Conservation (phyloP, 2,329 filamentous ascomycete species). For the Rhynchosporium secalis region DNA sequence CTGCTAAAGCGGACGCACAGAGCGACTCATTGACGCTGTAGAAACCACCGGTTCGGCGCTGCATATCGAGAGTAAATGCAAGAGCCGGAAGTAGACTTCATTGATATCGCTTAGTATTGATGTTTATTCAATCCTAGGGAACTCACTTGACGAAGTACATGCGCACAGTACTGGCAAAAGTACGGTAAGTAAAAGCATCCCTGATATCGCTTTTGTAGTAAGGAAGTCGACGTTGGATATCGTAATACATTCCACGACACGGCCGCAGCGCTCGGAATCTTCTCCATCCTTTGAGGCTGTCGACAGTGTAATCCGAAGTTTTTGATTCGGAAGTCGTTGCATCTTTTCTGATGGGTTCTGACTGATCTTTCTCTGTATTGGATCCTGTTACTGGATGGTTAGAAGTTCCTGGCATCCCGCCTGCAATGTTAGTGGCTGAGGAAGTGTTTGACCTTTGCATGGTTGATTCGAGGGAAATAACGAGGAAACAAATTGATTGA, state of each 20-base stretch:
- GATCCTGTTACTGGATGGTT: neutral
- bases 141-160: conserved; percentile 59
- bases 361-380: neutral
- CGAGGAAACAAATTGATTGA: too few species aligned
- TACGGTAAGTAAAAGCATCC: conserved; percentile 56
- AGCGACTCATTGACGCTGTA: conserved; percentile 58
- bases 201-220: conserved; percentile 54
- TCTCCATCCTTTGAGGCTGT: conserved; percentile 13
- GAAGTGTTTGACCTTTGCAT: conserved; percentile 5
- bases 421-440: neutral
- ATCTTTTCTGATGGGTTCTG: neutral
- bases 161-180: conserved; percentile 53
- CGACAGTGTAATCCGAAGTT: conserved; percentile 10
- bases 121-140: neutral
- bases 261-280: conserved; percentile 14
- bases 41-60: conserved; percentile 53
- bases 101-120: conserved; percentile 23
- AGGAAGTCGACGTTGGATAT: conserved; percentile 15
- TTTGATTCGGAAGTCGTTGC: neutral
- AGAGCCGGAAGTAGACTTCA: conserved; percentile 54
- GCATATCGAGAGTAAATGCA: conserved; percentile 60
- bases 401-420: neutral
- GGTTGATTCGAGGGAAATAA: neutral
- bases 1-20: conserved; percentile 55
- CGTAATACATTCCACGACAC: conserved; percentile 16